Evolutionary conservation across 805 yeast species (phyloP), one percentile per base, ranked within the genome.

Genomic region (Myxozyma neotropica): DNA sequence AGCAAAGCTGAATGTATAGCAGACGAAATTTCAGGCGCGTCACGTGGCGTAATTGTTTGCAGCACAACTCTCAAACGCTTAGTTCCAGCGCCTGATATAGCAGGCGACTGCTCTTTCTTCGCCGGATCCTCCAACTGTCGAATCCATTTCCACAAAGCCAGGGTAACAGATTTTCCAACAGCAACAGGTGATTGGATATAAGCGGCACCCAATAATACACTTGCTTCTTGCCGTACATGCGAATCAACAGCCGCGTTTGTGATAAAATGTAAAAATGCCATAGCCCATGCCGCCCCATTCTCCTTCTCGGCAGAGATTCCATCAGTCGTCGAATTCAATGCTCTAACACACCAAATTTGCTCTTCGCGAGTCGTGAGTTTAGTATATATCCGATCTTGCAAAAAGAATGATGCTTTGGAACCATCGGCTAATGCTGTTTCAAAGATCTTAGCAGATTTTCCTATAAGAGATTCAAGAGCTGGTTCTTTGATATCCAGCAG

Each of bases 321-420:
- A 1, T 57, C 44, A 4, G 77, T 63, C 2, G 78, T 59, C 0
- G 79, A 68, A 12, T 63, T 66, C 42, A 86, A 70, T 0, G 87
- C 80, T 47, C 75, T 70, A 7, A 79, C 71, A 61, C 78, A 81
- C 89, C 88, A 85, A 8, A 64, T 56, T 48, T 77, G 80, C 60
- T 84, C 88, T 5, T 71, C 75, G 0, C 70, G 73, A 1, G 79
- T 64, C 0, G 72, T 43, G 38, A 85, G 72, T 64, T 86, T 86
- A 17, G 81, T 72, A 63, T 78, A 79, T 3, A 84, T 78, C 58
- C 81, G 81, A 12, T 77, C 66, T 59, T 75, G 81, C 3, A 78
- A 66, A 50, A 83, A 66, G 33, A 84, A 72, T 17, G 89, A 76
- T 55, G 85, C 77, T 61, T 76, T 80, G 6, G 72, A 65, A 48